phyloP scores from a whole-genome alignment of 1,139 yeast species.

The Magnusiomyces fungicola region DNA sequence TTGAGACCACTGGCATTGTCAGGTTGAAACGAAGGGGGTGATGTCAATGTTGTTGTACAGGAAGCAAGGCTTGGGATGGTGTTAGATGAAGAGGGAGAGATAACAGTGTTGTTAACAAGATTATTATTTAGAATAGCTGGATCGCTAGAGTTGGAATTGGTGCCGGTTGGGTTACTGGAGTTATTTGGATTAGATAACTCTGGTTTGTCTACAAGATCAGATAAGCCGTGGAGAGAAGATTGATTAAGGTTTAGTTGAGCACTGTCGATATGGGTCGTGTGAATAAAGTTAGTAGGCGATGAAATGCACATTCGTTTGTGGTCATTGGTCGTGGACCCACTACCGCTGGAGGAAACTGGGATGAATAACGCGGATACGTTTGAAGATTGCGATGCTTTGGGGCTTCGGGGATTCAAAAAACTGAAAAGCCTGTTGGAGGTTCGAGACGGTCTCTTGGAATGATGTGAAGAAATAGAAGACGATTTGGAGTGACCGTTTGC shows the following conservation, averaged over 20 bases:
- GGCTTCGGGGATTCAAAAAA: background rate
- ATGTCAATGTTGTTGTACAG: background rate
- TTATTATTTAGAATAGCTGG: background rate
- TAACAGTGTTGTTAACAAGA: too few species aligned
- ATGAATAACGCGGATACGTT: background rate
- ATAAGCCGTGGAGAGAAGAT: background rate
- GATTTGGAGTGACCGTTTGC: background rate
- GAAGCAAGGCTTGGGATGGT: background rate
- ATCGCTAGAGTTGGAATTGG: background rate
- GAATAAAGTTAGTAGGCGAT: conserved; percentile 11
- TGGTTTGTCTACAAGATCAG: background rate
- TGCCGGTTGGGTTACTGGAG: background rate
- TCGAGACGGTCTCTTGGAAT: background rate
- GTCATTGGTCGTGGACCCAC: too few species aligned
- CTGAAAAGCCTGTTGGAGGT: background rate
- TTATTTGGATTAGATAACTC: background rate
- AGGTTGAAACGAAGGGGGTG: background rate
- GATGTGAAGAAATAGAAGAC: background rate
- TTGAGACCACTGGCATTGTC: background rate
- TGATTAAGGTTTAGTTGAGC: conserved; percentile 4
- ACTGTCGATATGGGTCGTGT: conserved; percentile 10
- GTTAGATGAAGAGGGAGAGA: background rate
- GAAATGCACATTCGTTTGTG: background rate
- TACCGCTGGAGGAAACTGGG: background rate
- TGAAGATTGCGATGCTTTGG: background rate